phyloP scores from a whole-genome alignment of 1,284 basidiomycete genomes.

The Schizophyllum amplum region DNA sequence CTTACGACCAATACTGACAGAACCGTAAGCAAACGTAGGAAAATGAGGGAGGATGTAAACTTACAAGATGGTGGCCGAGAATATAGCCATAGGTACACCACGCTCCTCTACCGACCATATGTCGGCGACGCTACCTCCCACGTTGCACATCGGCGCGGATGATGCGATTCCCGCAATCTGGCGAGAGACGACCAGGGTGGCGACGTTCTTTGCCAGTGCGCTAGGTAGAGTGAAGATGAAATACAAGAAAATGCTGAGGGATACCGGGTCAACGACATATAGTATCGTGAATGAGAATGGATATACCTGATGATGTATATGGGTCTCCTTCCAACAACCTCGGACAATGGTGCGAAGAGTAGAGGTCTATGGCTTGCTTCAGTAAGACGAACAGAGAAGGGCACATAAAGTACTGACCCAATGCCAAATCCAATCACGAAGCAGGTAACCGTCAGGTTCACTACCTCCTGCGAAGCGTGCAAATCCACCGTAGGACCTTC shows the following conservation, averaged over 20 bases:
- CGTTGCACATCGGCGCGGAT: conserved; percentile 32
- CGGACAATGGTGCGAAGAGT: conserved; percentile 32
- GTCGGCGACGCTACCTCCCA: conserved; percentile 37
- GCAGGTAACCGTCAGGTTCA: conserved; percentile 29
- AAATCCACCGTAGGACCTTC: conserved; percentile 23
- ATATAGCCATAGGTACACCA: conserved; percentile 55
- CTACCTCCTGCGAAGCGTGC: conserved; percentile 23
- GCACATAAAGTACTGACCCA: conserved; percentile 17
- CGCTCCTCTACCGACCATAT: conserved; percentile 54
- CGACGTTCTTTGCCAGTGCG: conserved; percentile 52
- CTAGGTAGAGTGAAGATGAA: conserved; percentile 55
- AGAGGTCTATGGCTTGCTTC: conserved; percentile 28
- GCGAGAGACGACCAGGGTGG: conserved; percentile 50
- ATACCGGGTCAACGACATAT: neutral
- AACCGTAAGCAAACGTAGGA: neutral
- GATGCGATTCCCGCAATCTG: conserved; percentile 55
- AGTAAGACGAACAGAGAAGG: neutral
- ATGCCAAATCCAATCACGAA: conserved; percentile 33
- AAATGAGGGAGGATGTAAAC: conserved; percentile 7
- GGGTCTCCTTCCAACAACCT: conserved; percentile 38
- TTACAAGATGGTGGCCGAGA: conserved; percentile 52
- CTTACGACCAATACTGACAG: neutral
- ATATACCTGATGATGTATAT: conserved; percentile 38
- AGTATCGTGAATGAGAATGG: neutral
- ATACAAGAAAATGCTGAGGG: conserved; percentile 42